Evolutionary conservation across 140 eudicot genomes (phyloP).

Genomic region (Anethum foeniculum): DNA sequence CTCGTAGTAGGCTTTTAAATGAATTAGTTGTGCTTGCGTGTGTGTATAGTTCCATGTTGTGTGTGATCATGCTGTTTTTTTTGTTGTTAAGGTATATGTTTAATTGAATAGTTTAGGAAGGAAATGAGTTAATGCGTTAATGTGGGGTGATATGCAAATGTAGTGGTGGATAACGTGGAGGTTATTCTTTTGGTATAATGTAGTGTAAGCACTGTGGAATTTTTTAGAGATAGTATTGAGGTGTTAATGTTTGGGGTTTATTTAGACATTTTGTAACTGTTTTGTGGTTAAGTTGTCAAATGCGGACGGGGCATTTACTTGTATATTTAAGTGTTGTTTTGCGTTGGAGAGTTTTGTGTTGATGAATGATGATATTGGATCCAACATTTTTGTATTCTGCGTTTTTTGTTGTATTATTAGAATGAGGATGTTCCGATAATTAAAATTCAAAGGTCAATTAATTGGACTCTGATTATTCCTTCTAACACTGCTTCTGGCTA

Average conservation of each 20-base stretch:
- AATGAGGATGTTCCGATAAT: background rate
- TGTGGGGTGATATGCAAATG: background rate
- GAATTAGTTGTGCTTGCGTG: background rate
- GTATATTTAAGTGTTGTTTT: too few species aligned
- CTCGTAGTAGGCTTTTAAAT: background rate
- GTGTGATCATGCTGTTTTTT: background rate
- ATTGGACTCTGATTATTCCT: background rate
- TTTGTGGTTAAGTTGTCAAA: background rate
- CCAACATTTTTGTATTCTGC: background rate
- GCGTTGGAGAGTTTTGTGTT: background rate
- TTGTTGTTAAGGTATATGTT: background rate
- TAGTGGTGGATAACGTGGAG: background rate
- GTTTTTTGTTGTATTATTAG: background rate
- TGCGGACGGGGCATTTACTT: background rate
- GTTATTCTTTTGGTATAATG: background rate
- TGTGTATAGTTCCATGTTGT: background rate
- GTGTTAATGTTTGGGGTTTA: background rate
- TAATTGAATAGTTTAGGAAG: background rate
- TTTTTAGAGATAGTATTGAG: background rate
- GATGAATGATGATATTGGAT: background rate
- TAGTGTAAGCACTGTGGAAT: background rate
- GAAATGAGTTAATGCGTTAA: background rate
- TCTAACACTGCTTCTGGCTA: background rate
- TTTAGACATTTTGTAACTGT: background rate
- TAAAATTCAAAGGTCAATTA: background rate